Evolutionary conservation across 228 moss, liverwort and hornwort species (phyloP), one percentile per base, ranked within the genome.

Genomic region (Sphagnum fallax): DNA sequence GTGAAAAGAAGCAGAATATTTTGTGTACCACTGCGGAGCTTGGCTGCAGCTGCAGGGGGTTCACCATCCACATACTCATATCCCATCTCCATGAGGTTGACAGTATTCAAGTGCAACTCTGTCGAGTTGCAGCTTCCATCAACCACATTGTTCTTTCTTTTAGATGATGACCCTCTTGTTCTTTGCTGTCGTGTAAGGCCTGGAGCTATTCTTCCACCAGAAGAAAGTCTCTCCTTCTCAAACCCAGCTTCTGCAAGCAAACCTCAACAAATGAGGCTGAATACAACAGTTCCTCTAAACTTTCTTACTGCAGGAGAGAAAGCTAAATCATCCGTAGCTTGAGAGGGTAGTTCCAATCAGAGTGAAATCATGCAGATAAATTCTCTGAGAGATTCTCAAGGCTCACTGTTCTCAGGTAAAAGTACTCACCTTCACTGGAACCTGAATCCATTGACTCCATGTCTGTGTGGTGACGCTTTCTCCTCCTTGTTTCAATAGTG

Each of bases 21-120:
- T 8, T 55, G 53, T 53, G 76, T 90, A 97, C 97, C 97, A 84
- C 97, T 97, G 78, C 97, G 88, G 72, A 97, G 87, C 83, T 93
- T 97, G 80, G 97, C 97, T 79, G 97, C 93, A 79, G 97, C 97
- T 76, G 97, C 97, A 81, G 97, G 97, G 76, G 97, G 97, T 81
- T 97, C 97, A 79, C 97, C 97, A 73, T 73, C 93, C 74, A 81
- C 93, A 75, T 85, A 91, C 75, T 91, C 97, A 65, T 87, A 92
- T 61, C 87, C 92, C 71, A 92, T 79, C 73, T 90, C 90, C 87
- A 93, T 81, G 51, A 91, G 88, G 78, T 87, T 82, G 74, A 76
- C 83, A 59, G 87, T 91, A 75, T 88, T 87, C 79, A 93, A 70
- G 72, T 85, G 90, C 83, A 96, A 76, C 53, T 97, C 88, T 73